Percentiles rank a stretch among this genome's conserved stretches.
phyloP scores from a whole-genome alignment of 1,284 basidiomycete species.

The Mrakiaceae sp. region DNA sequence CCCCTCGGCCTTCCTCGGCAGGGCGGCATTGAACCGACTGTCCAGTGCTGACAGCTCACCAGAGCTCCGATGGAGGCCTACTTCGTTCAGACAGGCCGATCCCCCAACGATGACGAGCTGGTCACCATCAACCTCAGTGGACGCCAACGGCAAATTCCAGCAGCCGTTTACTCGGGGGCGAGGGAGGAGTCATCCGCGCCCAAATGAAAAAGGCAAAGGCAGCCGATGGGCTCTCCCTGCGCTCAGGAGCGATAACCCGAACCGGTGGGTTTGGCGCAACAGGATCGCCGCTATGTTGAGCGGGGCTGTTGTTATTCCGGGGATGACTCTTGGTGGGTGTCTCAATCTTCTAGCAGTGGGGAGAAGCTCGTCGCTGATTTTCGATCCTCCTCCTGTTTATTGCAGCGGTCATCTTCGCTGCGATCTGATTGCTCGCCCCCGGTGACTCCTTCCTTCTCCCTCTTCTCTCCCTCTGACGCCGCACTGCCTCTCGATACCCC shows the following conservation, averaged over 20 bases:
- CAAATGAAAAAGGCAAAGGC: background rate
- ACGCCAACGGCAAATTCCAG: background rate
- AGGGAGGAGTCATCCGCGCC: background rate
- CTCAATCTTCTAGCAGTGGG: background rate
- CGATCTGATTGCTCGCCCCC: background rate
- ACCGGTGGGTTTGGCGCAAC: slow-evolving; percentile 14
- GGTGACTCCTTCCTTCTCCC: too few relatives aligned
- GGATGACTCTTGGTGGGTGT: background rate
- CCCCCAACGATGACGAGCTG: background rate
- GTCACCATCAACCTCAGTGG: background rate
- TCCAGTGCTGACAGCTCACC: background rate
- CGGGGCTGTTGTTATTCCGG: background rate
- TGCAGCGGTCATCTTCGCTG: background rate
- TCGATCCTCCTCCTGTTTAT: background rate
- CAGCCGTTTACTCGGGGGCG: background rate
- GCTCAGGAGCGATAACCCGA: slow-evolving; percentile 7
- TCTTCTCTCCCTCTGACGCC: too few relatives aligned
- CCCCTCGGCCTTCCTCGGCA: background rate
- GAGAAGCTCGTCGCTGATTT: background rate
- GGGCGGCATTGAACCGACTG: background rate
- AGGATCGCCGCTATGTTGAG: slow-evolving; percentile 7
- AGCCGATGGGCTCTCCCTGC: slow-evolving; percentile 8
- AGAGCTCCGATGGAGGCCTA: background rate
- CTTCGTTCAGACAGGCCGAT: background rate
- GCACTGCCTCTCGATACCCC: too few relatives aligned